phyloP scores from a whole-genome alignment of 805 yeast genomes.

The Spathaspora passalidarum region DNA sequence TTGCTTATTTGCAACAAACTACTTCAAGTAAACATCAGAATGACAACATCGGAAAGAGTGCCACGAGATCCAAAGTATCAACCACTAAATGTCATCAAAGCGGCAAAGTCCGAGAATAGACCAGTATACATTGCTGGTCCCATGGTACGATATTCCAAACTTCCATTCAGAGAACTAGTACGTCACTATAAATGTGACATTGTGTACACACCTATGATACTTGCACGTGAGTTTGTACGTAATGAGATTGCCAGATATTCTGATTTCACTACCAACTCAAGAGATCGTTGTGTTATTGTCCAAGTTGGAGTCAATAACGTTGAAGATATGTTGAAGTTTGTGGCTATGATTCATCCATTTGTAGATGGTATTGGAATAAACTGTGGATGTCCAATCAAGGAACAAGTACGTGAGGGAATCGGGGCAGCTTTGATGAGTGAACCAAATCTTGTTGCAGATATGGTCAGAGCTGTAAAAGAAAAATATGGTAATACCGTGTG shows the following conservation, averaged over 20 bases:
- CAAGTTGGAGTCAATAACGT: conserved; percentile 91
- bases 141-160: conserved; percentile 94
- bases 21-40: neutral
- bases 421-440: conserved; percentile 93
- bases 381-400: conserved; percentile 97
- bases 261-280: conserved; percentile 78
- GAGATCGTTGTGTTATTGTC: conserved; percentile 72
- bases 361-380: conserved; percentile 93
- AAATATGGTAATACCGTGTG: conserved; percentile 70
- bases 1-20: neutral
- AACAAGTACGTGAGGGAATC: conserved; percentile 91
- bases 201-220: conserved; percentile 93
- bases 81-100: conserved; percentile 23
- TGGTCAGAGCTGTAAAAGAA: conserved; percentile 81
- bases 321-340: conserved; percentile 75
- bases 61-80: neutral
- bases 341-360: conserved; percentile 84
- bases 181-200: conserved; percentile 74
- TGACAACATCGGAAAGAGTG: neutral
- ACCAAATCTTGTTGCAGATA: conserved; percentile 72
- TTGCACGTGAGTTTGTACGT: conserved; percentile 92
- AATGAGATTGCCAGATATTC: conserved; percentile 74
- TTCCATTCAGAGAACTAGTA: conserved; percentile 80
- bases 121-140: conserved; percentile 66
- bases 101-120: conserved; percentile 22